A percentile compares a stretch with the other conserved stretches of the same genome.
Evolutionary conservation across 1,284 basidiomycete species (phyloP).

Genomic region (Rhodotorula sp.): DNA sequence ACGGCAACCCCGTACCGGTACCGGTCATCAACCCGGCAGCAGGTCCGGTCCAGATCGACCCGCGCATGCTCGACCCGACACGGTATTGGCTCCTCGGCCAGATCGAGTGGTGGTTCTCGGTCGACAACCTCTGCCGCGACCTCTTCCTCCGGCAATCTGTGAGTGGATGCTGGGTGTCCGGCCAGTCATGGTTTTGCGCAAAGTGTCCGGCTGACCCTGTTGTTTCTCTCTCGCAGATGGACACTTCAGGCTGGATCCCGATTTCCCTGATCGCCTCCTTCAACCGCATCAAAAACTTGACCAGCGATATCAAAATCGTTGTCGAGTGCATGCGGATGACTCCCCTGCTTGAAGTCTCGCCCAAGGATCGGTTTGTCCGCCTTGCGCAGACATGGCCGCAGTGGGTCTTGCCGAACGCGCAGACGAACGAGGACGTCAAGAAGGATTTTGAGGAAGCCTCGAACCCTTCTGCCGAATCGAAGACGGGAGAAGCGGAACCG

Average conservation of each 20-base stretch:
- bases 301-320: constrained; percentile 65
- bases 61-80: constrained; percentile 39
- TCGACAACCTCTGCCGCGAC: constrained; percentile 80
- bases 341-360: constrained; percentile 68
- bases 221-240: constrained; percentile 63
- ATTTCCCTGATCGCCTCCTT: constrained; percentile 78
- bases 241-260: constrained; percentile 79
- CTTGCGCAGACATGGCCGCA: constrained; percentile 36
- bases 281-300: constrained; percentile 73
- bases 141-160: constrained; percentile 69
- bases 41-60: constrained; percentile 20
- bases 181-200: too few relatives aligned
- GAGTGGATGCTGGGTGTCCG: constrained; percentile 25
- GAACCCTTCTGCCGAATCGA: not conserved
- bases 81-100: constrained; percentile 50
- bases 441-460: constrained; percentile 27
- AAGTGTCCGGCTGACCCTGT: not conserved
- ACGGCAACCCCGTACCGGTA: constrained; percentile 17
- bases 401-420: constrained; percentile 39
- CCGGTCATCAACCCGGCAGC: not conserved
- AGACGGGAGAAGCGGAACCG: not conserved
- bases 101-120: constrained; percentile 83
- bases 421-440: constrained; percentile 26
- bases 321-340: constrained; percentile 69
- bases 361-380: constrained; percentile 44